Evolutionary conservation across 768 basidiomycete genomes (phyloP).

Genomic region (Leucocoprinus birnbaumii): DNA sequence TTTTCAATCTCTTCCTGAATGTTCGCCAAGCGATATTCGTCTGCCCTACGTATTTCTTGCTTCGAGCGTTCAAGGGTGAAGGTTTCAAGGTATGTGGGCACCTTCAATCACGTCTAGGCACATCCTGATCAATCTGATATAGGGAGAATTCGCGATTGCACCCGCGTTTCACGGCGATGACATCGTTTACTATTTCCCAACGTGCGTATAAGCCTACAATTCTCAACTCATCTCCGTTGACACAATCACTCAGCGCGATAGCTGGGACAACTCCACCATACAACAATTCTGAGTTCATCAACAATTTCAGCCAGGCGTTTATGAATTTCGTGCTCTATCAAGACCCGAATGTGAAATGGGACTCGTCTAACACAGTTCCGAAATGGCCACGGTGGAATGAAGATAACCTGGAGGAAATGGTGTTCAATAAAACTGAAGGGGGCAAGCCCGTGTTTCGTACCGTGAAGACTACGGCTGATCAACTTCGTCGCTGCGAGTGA

Average conservation of each 20-base stretch:
- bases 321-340: conserved; percentile 30
- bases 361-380: conserved; percentile 29
- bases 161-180: background rate
- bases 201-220: background rate
- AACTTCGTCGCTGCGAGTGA: background rate
- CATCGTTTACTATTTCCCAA: background rate
- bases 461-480: background rate
- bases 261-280: conserved; percentile 19
- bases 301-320: conserved; percentile 35
- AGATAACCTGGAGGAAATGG: conserved; percentile 32
- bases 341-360: conserved; percentile 26
- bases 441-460: conserved; percentile 13
- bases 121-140: background rate
- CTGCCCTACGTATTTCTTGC: background rate
- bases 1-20: background rate
- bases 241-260: background rate
- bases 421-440: conserved; percentile 38
- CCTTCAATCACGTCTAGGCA: background rate
- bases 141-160: background rate
- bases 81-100: background rate
- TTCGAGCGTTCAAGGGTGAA: background rate
- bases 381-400: conserved; percentile 27
- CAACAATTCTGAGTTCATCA: conserved; percentile 31
- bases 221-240: background rate
- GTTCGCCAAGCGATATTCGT: background rate